These are phyloP conservation scores for Ambrosia hybrid DNA, from an alignment of 140 eudicot species.

Conservation along the genomic window DNA sequence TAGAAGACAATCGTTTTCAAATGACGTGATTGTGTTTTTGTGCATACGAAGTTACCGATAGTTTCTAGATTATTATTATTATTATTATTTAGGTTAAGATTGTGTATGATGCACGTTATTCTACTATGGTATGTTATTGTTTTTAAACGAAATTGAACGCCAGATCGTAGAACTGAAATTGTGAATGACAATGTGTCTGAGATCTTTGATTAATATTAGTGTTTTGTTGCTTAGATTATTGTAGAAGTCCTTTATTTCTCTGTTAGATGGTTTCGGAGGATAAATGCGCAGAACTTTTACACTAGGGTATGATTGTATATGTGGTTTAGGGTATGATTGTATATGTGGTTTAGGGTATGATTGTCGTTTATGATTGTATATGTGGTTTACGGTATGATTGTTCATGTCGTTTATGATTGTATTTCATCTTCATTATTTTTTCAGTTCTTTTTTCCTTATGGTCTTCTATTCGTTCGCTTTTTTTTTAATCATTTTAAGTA, in stretches of 20 bases:
- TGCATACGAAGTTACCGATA: background rate
- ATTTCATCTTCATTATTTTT: no score
- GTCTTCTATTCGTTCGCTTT: no score
- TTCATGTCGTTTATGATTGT: no score
- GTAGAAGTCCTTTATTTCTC: conserved; percentile 2
- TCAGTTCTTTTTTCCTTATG: no score
- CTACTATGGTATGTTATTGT: conserved; percentile 16
- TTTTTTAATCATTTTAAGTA: no score
- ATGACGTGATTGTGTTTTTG: background rate
- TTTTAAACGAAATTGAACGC: conserved; percentile 14
- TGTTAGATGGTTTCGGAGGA: conserved; percentile 2
- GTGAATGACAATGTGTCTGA: background rate
- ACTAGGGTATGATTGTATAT: no score
- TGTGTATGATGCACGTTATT: conserved; percentile 9
- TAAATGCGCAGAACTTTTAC: background rate
- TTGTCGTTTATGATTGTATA: no score
- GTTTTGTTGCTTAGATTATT: background rate
- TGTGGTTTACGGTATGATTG: no score
- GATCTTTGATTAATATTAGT: background rate
- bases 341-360: no score
- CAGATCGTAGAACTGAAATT: background rate
- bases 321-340: no score
- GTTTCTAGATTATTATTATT: conserved; percentile 13
- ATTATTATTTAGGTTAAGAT: conserved; percentile 13
- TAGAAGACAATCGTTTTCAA: background rate